Evolutionary conservation across 176 grass and related monocot species (phyloP), one percentile per base, ranked within the genome.

Genomic region (Puccinellia tenuiflora): DNA sequence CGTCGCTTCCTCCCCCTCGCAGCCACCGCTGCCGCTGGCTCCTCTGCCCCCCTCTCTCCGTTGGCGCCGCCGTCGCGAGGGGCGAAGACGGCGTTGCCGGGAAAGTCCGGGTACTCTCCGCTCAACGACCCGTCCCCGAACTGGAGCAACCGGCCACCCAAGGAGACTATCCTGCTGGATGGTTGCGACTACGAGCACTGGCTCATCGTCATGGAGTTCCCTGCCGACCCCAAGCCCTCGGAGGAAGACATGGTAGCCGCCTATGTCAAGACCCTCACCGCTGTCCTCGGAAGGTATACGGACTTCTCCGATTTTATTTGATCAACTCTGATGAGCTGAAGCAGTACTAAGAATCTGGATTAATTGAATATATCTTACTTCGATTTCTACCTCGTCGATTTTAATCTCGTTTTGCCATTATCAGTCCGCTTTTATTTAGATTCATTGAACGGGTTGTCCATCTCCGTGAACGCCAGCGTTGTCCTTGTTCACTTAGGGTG

Each of bases 121-220:
- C 90, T 95, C 9, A 98, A 90, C 33, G 92, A 98, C 17, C 92
- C 92, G 20, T 95, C 96, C 26, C 96, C 96, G 24, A 93, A 93
- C 92, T 95, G 96, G 96, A 98, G 96, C 85, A 95, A 93, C 72
- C 85, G 96, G 6, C 89, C 92, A 15, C 96, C 92, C 26, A 98
- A 98, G 51, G 96, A 98, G 83, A 98, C 96, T 3, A 91, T 98
- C 85, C 88, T 98, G 17, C 91, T 98, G 33, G 96, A 98, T 52
- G 95, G 95, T 30, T 98, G 95, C 40, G 92, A 98, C 76, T 98
- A 98, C 79, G 95, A 93, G 88, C 92, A 98, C 88, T 98, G 95
- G 95, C 90, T 98, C 47, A 90, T 98, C 31, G 95, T 98, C 70
- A 83, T 95, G 92, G 95, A 95, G 77, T 98, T 98, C 73, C 88